Evolutionary conservation across 805 yeast genomes (phyloP), one percentile per base, ranked within the genome.

Genomic region (Kluyveromyces lactis): DNA sequence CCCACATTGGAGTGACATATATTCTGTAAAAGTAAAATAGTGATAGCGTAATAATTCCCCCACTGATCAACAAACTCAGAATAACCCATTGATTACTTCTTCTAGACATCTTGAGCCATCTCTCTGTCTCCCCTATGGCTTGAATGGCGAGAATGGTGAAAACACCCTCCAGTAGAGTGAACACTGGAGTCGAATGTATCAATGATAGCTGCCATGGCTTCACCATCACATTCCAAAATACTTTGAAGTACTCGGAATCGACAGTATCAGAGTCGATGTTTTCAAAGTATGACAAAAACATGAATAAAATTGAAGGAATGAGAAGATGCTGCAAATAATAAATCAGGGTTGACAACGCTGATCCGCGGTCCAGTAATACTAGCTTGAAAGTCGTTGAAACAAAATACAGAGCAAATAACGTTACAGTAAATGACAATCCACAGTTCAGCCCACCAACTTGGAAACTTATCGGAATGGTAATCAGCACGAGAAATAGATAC

Each of bases 141-240:
- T 92, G 98, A 44, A 92, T 86, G n/a, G 86, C 79, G 41, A 92
- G 68, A 18, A 92, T 72, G 1, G 96, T 79, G 61, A 96, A 94
- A 50, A 92, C 80, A 1, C 98, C 98, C 63, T 92, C 98, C 38
- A 89, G 65, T 15, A 87, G 69, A 0, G 96, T 85, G 61, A 92
- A 90, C 33, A 85, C 67, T 1, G 96, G 92, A 0, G 98, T 92
- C 4, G 95, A 77, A 55, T 87, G 84, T 38, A 77, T 69, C 27
- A 92, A 66, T 23, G 82, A 62, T 33, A 72, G 57, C 44, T 76
- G 73, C 97, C 97, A 92, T 10, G 82, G 71, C 41, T 66, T 63
- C 31, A 83, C 70, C 18, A 42, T 13, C 13, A 42, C 30, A 26
- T 42, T 30, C 28, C 28, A 29, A 19, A 23, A 5, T 19, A 21